Evolutionary conservation across 2,329 filamentous ascomycete genomes (phyloP).

Genomic region (Chaetomiaceae sp.): DNA sequence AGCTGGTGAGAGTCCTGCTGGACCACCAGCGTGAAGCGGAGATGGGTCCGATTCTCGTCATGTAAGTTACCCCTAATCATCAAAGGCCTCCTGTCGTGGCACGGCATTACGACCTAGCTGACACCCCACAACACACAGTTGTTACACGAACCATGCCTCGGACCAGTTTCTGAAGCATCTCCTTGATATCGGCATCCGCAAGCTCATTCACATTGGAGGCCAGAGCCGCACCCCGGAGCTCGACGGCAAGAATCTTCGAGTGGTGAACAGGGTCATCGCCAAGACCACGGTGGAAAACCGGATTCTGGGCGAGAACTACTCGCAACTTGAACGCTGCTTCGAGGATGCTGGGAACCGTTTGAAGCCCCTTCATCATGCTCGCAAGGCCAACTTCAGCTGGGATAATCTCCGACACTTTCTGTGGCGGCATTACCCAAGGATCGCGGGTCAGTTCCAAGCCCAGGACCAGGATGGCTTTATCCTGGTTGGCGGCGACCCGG

Average conservation of each 20-base stretch:
- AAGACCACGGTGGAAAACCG: slow-evolving; percentile 6
- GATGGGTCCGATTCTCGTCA: slow-evolving; percentile 43
- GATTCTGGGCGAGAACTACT: slow-evolving; percentile 4
- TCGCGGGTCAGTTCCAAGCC: background rate
- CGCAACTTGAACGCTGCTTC: background rate
- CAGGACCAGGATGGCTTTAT: slow-evolving; percentile 5
- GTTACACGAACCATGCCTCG: slow-evolving; percentile 48
- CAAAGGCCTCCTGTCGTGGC: background rate
- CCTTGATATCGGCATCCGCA: slow-evolving; percentile 40
- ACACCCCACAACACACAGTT: slow-evolving; percentile 30
- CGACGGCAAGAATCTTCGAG: slow-evolving; percentile 45
- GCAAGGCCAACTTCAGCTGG: background rate
- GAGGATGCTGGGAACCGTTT: background rate
- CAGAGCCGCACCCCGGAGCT: slow-evolving; percentile 53
- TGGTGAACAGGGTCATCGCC: slow-evolving; percentile 26
- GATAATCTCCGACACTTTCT: background rate
- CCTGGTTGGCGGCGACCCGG: background rate
- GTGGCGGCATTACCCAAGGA: background rate
- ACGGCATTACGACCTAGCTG: background rate
- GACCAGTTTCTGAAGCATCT: slow-evolving; percentile 60
- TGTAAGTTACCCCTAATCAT: slow-evolving; percentile 25
- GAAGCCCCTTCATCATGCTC: background rate
- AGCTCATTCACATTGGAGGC: slow-evolving; percentile 59
- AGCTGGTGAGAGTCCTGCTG: slow-evolving; percentile 54
- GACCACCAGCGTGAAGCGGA: slow-evolving; percentile 35